Evolutionary conservation across 257 asterid species (phyloP).

Genomic region (Penstemon davidsonii): DNA sequence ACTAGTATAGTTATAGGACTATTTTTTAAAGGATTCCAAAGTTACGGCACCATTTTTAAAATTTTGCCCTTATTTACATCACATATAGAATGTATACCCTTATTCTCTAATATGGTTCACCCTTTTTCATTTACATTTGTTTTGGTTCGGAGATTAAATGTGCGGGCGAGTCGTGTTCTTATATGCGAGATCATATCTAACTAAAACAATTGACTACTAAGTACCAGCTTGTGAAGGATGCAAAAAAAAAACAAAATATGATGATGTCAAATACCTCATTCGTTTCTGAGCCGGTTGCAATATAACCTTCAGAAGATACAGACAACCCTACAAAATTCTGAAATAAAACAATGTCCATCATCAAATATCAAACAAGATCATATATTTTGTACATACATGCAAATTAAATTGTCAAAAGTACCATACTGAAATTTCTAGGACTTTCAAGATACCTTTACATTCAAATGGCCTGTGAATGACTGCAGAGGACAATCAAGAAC

Average conservation of each 20-base stretch:
- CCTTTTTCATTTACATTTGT: background rate
- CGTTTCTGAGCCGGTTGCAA: constrained; percentile 96
- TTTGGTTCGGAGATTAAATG: background rate
- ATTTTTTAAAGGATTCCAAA: no score
- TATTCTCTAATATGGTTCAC: no score
- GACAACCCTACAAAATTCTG: constrained; percentile 98
- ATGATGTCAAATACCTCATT: constrained; percentile 64
- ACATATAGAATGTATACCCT: no score
- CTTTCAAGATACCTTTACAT: constrained; percentile 68
- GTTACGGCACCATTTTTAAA: no score
- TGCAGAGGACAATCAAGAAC: constrained; percentile 87
- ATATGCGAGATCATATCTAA: background rate
- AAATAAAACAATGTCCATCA: constrained; percentile 27
- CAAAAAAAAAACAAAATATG: constrained; percentile 4
- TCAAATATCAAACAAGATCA: constrained; percentile 26
- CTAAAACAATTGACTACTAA: background rate
- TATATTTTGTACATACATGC: background rate
- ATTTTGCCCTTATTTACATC: no score
- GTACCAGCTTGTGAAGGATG: background rate
- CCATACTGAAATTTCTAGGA: background rate
- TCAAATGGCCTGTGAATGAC: constrained; percentile 91
- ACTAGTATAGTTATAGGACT: no score
- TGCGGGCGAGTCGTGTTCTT: background rate
- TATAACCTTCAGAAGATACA: constrained; percentile 77
- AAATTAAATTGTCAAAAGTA: constrained; percentile 12